Conservation (phyloP, 2,329 filamentous ascomycete species). For the Cladosporium sp. region DNA sequence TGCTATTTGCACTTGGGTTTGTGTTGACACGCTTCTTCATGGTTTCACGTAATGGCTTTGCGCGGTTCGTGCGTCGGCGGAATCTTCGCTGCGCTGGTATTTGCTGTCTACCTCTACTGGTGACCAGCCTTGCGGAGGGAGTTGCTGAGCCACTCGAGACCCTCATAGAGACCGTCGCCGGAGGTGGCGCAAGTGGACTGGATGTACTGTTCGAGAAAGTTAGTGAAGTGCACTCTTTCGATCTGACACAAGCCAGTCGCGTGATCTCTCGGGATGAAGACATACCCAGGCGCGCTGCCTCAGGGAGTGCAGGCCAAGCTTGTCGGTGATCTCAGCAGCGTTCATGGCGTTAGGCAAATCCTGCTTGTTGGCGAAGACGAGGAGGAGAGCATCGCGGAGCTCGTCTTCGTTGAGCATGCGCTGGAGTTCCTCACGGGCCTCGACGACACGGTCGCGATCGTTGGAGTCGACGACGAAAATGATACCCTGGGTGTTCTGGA, state of each 20-base stretch:
- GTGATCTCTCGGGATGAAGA: not conserved
- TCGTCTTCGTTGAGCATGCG: slow-evolving; percentile 97
- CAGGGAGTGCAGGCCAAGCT: slow-evolving; percentile 98
- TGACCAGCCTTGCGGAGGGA: slow-evolving; percentile 52
- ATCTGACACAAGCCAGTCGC: not conserved
- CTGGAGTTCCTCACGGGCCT: slow-evolving; percentile 89
- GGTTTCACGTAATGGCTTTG: slow-evolving; percentile 8
- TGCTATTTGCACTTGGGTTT: not conserved
- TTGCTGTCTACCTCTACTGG: slow-evolving; percentile 34
- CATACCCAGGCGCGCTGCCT: slow-evolving; percentile 98
- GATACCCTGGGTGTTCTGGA: slow-evolving; percentile 88
- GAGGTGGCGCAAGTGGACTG: slow-evolving; percentile 99
- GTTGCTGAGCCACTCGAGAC: slow-evolving; percentile 66
- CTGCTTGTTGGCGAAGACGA: slow-evolving; percentile 99
- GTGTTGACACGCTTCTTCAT: slow-evolving; percentile 7
- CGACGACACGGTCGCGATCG: slow-evolving; percentile 84
- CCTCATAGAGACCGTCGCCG: slow-evolving; percentile 98
- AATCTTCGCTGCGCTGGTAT: not conserved
- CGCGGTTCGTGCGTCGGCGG: slow-evolving; percentile 10
- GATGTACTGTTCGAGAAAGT: slow-evolving; percentile 64
- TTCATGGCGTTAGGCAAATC: slow-evolving; percentile 98
- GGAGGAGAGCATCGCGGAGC: slow-evolving; percentile 89
- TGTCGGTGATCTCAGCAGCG: slow-evolving; percentile 99
- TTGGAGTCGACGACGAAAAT: slow-evolving; percentile 99
- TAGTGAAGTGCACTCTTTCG: not conserved